Evolutionary conservation across 495 filamentous ascomycete species (phyloP), one percentile per base, ranked within the genome.

Genomic region (Pyrenula aspistea): DNA sequence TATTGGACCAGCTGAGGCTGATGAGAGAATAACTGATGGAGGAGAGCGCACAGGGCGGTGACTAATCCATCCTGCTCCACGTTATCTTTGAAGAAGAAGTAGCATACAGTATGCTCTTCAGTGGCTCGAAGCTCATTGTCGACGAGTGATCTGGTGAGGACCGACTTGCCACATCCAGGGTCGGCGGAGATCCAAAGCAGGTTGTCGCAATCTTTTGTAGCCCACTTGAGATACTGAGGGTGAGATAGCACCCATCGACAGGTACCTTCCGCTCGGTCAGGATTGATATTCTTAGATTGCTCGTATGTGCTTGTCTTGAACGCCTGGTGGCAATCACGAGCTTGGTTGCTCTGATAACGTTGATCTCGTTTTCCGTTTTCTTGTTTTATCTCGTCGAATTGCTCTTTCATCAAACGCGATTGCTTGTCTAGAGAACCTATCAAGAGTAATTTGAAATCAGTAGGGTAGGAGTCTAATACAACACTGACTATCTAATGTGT

Each of bases 71-170:
- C 62, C 49, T 66, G 63, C 12, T 57, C 52, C 20, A 63, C 57
- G 2, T 57, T 50, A 20, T 70, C 71, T 49, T 68, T 68, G 57
- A 68, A 73, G 55, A 72, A 73, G 51, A 74, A 71, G 56, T 68
- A 69, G 55, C 63, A 71, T 24, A 70, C 51, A 1, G 57, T 57
- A n/a, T 53, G 36, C 1, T 51, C 24, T 19, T 25, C 22, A 1
- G 36, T 4, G n/a, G 12, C 47, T 10, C 53, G 24, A 22, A 66
- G 51, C 53, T 62, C 24, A 21, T 61, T 24, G 31, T 42, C 19
- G 65, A 24, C 10, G 69, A 59, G 24, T 55, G 62, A 53, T 59
- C 31, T 56, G 1, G 64, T 49, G 20, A 71, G 51, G 2, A 73
- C 65, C 42, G 68, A 65, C 52, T 73, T 73, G 3, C 70, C 66